Percentiles rank a stretch among this genome's conserved stretches.
phyloP scores from a whole-genome alignment of 148 eudicot genomes.

The Heliamphora exappendiculata region DNA sequence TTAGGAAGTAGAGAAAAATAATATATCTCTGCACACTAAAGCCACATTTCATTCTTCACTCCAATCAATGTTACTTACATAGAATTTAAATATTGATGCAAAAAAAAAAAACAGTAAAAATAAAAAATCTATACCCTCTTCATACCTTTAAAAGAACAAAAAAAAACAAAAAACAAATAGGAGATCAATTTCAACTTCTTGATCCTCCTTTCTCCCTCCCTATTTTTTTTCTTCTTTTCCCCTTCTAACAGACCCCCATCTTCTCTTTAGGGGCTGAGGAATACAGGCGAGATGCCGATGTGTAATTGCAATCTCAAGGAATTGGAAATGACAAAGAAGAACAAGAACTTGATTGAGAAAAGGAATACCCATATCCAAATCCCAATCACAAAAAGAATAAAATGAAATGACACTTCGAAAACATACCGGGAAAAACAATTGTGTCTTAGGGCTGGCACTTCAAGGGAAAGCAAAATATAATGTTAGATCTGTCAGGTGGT shows the following conservation, averaged over 20 bases:
- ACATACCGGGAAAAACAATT: constrained; percentile 14
- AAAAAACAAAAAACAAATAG: constrained; percentile 16
- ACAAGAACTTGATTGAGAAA: constrained; percentile 28
- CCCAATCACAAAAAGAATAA: constrained; percentile 28
- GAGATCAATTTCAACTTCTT: constrained; percentile 37
- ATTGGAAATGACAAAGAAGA: constrained; percentile 26
- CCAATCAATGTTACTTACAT: constrained; percentile 19
- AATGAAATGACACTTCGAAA: constrained; percentile 41
- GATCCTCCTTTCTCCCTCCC: constrained; percentile 32
- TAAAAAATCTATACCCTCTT: constrained; percentile 29
- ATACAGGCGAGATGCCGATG: constrained; percentile 57
- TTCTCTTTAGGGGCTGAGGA: constrained; percentile 30
- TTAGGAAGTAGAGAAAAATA: background rate
- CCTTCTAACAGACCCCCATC: constrained; percentile 20
- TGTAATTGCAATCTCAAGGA: constrained; percentile 48
- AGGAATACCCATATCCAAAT: constrained; percentile 40
- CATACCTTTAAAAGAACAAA: constrained; percentile 27
- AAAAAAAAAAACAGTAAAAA: background rate
- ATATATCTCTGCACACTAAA: constrained; percentile 30
- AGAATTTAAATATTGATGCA: constrained; percentile 25
- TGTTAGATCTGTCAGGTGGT: constrained; percentile 27
- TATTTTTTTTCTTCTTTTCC: background rate
- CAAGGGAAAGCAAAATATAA: constrained; percentile 30
- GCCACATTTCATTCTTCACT: constrained; percentile 33
- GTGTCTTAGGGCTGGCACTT: constrained; percentile 19